These are phyloP conservation scores for Plantago ovata DNA, from an alignment of 257 asterid species.

Conservation along the genomic window DNA sequence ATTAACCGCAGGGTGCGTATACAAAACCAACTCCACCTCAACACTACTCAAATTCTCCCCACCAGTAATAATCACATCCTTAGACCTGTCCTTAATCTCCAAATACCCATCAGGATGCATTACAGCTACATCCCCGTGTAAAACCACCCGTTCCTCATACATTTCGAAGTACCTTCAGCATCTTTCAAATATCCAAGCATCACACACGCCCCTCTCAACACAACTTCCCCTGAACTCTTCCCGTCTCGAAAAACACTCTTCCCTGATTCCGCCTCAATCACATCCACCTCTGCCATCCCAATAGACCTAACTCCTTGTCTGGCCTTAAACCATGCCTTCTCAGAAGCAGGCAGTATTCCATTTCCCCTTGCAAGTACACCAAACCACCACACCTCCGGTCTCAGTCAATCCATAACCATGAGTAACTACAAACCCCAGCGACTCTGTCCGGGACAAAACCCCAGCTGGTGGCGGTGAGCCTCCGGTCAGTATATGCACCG, in stretches of 20 bases:
- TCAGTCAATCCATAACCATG: slow-evolving; percentile 86
- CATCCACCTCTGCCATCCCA: slow-evolving; percentile 53
- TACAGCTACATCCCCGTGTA: slow-evolving; percentile 83
- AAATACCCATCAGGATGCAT: slow-evolving; percentile 77
- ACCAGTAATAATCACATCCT: slow-evolving; percentile 76
- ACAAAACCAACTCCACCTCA: slow-evolving; percentile 70
- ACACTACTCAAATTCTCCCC: slow-evolving; percentile 88
- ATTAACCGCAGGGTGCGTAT: slow-evolving; percentile 63
- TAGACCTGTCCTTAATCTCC: slow-evolving; percentile 72
- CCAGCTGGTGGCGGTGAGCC: slow-evolving; percentile 83
- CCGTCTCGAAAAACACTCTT: slow-evolving; percentile 53
- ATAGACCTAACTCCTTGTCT: slow-evolving; percentile 63
- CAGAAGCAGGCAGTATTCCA: slow-evolving; percentile 66
- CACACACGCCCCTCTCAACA: slow-evolving; percentile 45
- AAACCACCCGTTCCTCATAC: slow-evolving; percentile 65
- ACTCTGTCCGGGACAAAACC: slow-evolving; percentile 51
- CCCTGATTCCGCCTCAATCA: slow-evolving; percentile 44
- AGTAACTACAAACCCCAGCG: slow-evolving; percentile 53
- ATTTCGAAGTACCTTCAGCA: slow-evolving; percentile 43
- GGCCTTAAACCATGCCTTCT: slow-evolving; percentile 61
- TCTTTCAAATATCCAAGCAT: slow-evolving; percentile 73
- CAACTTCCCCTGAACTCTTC: slow-evolving; percentile 49
- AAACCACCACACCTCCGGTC: slow-evolving; percentile 59
- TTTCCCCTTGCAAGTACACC: slow-evolving; percentile 54
- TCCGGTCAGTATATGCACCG: slow-evolving; percentile 54